Evolutionary conservation across 345 rosid species (phyloP), one percentile per base, ranked within the genome.

Genomic region (Camelina hispida): DNA sequence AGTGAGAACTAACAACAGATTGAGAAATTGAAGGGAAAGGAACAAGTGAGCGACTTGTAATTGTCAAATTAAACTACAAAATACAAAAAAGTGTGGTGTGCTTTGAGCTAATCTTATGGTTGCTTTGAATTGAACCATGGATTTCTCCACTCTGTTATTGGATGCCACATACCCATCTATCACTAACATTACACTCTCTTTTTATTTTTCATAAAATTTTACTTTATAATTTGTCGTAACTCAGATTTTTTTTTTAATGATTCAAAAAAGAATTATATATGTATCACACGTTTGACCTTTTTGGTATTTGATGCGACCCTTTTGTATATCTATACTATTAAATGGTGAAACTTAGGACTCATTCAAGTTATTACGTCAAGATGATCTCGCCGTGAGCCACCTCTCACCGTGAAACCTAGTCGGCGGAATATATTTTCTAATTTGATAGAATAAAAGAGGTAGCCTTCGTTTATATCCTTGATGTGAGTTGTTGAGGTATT

Each of bases 81-180:
- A 35, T 32, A 22, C 28, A 47, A 18, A 30, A 72, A 77, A 34
- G 37, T 34, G 37, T 34, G 7, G 70, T 64, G 38, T 71, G 65
- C 63, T 78, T 78, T 78, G 83, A 74, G 81, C 83, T 77, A 75
- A 71, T 75, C 77, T 73, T 51, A 71, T 1, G 85, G 80, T 86
- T 83, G 84, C 91, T 89, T 86, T 81, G 84, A 84, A 78, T 86
- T 81, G 84, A 84, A 78, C 86, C 83, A 79, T 17, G 76, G 85
- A 76, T 75, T 82, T 81, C 87, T 84, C 74, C 69, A 71, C 80
- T 81, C 83, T 83, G 89, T 87, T 87, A 83, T 74, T 78, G 81
- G 81, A 71, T 69, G 77, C 73, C 72, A 71, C 78, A 35, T 78
- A 73, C 57, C 6, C 48, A 78, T 78, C 78, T 68, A 52, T 73